These are phyloP conservation scores for Scorias spongiosa DNA, from an alignment of 2,329 filamentous ascomycete species.

Conservation along the genomic window DNA sequence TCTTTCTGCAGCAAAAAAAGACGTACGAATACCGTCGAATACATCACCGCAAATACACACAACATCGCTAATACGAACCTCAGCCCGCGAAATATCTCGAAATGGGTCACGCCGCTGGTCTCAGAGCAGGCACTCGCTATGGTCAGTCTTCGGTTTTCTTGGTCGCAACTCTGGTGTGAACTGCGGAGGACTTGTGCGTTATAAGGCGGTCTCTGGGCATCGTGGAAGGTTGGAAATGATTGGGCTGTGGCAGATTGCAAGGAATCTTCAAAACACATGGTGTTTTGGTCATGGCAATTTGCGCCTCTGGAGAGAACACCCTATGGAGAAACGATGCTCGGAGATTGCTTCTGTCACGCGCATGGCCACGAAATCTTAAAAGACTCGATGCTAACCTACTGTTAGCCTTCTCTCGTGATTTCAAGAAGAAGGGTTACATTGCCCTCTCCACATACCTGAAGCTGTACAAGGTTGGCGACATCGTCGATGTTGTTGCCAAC, in stretches of 20 bases:
- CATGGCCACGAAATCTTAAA: neutral
- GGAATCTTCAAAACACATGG: too few species aligned
- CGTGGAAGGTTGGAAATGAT: too few species aligned
- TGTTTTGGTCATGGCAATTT: too few species aligned
- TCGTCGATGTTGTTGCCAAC: constrained; percentile 97
- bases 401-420: constrained; percentile 68
- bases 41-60: neutral
- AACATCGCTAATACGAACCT: neutral
- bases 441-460: constrained; percentile 84
- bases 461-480: constrained; percentile 95
- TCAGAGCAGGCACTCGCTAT: constrained; percentile 28
- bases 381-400: neutral
- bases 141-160: constrained; percentile 12
- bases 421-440: constrained; percentile 94
- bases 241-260: too few species aligned
- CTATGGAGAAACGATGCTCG: too few species aligned
- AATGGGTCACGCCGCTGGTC: constrained; percentile 40
- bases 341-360: too few species aligned
- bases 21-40: neutral
- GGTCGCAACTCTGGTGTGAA: too few species aligned
- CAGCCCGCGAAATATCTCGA: constrained; percentile 20
- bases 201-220: too few species aligned
- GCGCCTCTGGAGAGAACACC: too few species aligned
- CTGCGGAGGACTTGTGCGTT: too few species aligned
- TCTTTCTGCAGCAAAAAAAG: neutral